Evolutionary conservation across 163 green algal genomes (phyloP).

Genomic region (Scenedesmus sp.): DNA sequence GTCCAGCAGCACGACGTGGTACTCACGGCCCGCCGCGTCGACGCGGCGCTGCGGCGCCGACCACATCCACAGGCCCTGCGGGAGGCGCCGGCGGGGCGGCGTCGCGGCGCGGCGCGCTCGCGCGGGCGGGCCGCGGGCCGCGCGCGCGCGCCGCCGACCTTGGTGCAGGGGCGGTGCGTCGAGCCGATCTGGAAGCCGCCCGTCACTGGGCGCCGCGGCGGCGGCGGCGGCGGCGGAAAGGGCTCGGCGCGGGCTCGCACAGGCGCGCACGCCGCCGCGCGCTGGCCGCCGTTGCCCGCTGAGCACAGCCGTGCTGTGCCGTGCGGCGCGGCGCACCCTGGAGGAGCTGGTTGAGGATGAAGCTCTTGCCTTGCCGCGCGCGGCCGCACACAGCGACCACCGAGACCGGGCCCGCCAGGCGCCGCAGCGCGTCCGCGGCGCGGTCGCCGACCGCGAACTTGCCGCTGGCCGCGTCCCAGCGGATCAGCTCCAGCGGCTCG

Average conservation of each 20-base stretch:
- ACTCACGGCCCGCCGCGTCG: slow-evolving; percentile 28
- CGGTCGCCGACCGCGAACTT: slow-evolving; percentile 84
- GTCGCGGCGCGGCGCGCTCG: too few species aligned
- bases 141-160: too few species aligned
- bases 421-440: slow-evolving; percentile 72
- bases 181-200: slow-evolving; percentile 64
- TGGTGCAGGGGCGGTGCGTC: slow-evolving; percentile 81
- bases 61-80: slow-evolving; percentile 96
- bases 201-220: neutral
- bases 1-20: slow-evolving; percentile 85
- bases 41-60: slow-evolving; percentile 66
- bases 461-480: slow-evolving; percentile 67
- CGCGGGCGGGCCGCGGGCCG: too few species aligned
- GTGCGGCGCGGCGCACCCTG: slow-evolving; percentile 56
- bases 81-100: too few species aligned
- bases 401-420: slow-evolving; percentile 66
- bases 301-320: slow-evolving; percentile 10
- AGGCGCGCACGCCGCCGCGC: too few species aligned
- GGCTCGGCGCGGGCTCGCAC: too few species aligned
- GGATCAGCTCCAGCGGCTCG: slow-evolving; percentile 76
- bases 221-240: too few species aligned
- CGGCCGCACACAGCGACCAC: slow-evolving; percentile 93
- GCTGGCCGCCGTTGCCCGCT: too few species aligned
- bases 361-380: slow-evolving; percentile 73
- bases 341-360: slow-evolving; percentile 50